Evolutionary conservation across 257 asterid species (phyloP).

Genomic region (Plectranthus barbatus): DNA sequence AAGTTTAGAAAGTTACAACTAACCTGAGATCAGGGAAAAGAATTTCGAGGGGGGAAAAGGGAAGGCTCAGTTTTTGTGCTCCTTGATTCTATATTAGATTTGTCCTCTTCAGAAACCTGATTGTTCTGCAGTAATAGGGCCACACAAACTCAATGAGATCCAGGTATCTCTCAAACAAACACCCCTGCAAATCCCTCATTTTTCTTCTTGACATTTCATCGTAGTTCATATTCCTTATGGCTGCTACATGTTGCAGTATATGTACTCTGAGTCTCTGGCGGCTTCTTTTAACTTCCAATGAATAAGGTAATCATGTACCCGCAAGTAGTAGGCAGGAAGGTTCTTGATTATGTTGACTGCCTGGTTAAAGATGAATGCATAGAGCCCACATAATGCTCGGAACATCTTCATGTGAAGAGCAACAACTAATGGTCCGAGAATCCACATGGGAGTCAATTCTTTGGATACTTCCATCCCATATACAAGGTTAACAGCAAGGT

Average conservation of each 20-base stretch:
- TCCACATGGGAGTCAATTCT: constrained; percentile 76
- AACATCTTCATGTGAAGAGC: constrained; percentile 51
- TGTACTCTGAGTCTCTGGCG: constrained; percentile 15
- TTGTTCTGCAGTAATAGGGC: constrained; percentile 68
- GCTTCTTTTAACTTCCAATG: constrained; percentile 53
- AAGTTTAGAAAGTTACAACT: background rate
- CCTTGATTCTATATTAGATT: constrained; percentile 33
- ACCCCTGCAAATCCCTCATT: constrained; percentile 36
- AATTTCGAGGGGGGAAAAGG: background rate
- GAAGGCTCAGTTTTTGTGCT: background rate
- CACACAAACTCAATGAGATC: constrained; percentile 62
- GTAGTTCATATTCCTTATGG: constrained; percentile 37
- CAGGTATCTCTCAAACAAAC: constrained; percentile 49
- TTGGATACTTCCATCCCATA: constrained; percentile 62
- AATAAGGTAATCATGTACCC: constrained; percentile 23
- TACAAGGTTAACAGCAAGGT: constrained; percentile 40
- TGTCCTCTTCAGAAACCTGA: constrained; percentile 68
- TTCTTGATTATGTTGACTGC: constrained; percentile 40
- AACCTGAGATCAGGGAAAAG: background rate
- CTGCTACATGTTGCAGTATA: constrained; percentile 40
- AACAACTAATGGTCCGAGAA: constrained; percentile 64
- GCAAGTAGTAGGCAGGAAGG: constrained; percentile 34
- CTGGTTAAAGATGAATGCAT: constrained; percentile 57
- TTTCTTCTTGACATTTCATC: constrained; percentile 26
- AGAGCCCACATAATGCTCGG: constrained; percentile 43